A percentile compares a stretch with the other conserved stretches of the same genome.
Conservation (phyloP, 179 eudicot genomes). For the Silene vulgaris region DNA sequence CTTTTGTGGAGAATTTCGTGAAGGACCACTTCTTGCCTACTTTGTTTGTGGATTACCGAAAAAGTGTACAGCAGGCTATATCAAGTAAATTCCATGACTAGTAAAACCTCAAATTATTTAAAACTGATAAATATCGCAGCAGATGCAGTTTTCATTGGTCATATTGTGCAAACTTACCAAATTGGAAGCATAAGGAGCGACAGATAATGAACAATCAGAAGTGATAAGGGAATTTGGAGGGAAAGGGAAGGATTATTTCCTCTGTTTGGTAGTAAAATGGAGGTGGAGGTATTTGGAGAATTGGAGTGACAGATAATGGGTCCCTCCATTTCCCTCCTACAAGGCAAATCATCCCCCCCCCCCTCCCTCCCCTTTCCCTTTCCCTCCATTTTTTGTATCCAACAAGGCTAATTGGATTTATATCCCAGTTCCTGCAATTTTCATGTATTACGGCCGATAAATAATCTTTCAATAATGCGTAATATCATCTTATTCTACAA, state of each 20-base stretch:
- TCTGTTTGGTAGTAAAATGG: no score
- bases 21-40: conserved; percentile 94
- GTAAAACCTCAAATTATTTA: neutral
- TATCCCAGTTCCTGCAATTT: neutral
- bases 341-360: no score
- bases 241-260: no score
- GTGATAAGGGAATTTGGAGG: no score
- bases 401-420: neutral
- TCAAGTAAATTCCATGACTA: conserved; percentile 59
- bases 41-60: conserved; percentile 92
- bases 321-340: no score
- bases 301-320: no score
- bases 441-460: neutral
- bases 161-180: neutral
- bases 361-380: no score
- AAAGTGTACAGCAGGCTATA: conserved; percentile 96
- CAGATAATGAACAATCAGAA: neutral
- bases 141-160: neutral
- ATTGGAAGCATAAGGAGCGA: neutral
- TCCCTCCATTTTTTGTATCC: no score
- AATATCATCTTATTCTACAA: neutral
- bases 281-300: no score
- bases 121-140: neutral
- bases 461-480: neutral
- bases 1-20: conserved; percentile 90